phyloP scores from a whole-genome alignment of 495 filamentous ascomycete genomes.

The Lindgomyces ingoldianus region DNA sequence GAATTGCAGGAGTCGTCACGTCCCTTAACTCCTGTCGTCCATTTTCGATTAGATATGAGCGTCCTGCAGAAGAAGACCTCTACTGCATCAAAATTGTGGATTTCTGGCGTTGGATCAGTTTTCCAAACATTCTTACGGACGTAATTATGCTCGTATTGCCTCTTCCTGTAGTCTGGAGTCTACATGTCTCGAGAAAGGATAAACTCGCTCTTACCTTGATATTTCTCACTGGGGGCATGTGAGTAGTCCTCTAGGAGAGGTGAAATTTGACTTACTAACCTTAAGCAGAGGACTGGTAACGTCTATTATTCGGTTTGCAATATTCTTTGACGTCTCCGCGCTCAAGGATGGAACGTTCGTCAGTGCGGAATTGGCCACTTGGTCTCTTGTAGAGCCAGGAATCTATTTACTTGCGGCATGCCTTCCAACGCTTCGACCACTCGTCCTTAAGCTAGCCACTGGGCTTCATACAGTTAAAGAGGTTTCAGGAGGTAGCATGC shows the following conservation, averaged over 20 bases:
- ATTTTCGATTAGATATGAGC: neutral
- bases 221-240: neutral
- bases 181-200: neutral
- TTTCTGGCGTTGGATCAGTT: neutral
- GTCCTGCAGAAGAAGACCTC: neutral
- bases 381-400: neutral
- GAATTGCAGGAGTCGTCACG: neutral
- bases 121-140: slow-evolving; percentile 1
- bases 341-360: neutral
- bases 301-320: neutral
- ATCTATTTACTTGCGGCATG: neutral
- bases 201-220: neutral
- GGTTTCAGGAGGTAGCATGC: neutral
- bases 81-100: neutral
- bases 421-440: neutral
- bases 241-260: neutral
- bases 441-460: neutral
- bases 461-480: neutral
- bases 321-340: neutral
- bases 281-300: neutral
- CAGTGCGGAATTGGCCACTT: neutral
- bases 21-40: neutral
- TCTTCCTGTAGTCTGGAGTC: neutral
- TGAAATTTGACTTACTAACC: neutral
- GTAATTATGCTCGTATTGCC: neutral